These are phyloP conservation scores for Planoprotostelium fungivorum DNA, from an alignment of 78 protist genomes.

Conservation along the genomic window DNA sequence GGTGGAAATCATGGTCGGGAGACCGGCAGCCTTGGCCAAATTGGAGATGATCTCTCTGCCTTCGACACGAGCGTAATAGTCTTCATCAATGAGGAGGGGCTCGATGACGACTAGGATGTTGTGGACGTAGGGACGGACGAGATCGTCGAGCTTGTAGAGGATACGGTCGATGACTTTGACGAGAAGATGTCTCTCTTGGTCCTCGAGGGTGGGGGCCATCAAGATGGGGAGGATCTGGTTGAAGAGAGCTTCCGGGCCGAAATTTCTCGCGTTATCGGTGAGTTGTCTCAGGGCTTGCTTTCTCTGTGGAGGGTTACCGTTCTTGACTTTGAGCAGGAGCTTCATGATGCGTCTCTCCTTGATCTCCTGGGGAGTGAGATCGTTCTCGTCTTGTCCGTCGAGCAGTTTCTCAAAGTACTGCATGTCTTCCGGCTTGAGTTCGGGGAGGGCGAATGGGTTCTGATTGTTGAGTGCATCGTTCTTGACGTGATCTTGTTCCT, in stretches of 20 bases:
- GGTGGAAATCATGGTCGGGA: conserved; percentile 95
- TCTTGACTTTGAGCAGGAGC: conserved; percentile 91
- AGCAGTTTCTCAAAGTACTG: conserved; percentile 84
- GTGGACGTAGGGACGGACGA: conserved; percentile 93
- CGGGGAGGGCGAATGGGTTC: conserved; percentile 65
- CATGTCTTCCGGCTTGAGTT: conserved; percentile 93
- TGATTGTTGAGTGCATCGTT: conserved; percentile 1
- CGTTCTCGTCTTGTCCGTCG: conserved; percentile 41
- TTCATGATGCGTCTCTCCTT: conserved; percentile 91
- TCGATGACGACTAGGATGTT: conserved; percentile 96
- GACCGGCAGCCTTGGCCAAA: conserved; percentile 98
- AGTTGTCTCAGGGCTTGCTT: conserved; percentile 91
- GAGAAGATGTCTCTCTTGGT: conserved; percentile 97
- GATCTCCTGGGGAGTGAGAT: conserved; percentile 68
- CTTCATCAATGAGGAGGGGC: conserved; percentile 97
- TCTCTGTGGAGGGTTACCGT: conserved; percentile 98
- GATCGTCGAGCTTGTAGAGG: conserved; percentile 93
- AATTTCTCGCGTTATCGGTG: conserved; percentile 94
- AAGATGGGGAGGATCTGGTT: conserved; percentile 93
- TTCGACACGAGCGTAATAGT: conserved; percentile 95
- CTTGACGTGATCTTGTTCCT: conserved; percentile 1
- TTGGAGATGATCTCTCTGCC: conserved; percentile 98
- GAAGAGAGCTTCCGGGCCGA: conserved; percentile 96
- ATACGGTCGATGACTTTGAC: conserved; percentile 97
- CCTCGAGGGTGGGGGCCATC: conserved; percentile 93